phyloP scores from a whole-genome alignment of 306 rosid species.

The Phaseolus lunatus region DNA sequence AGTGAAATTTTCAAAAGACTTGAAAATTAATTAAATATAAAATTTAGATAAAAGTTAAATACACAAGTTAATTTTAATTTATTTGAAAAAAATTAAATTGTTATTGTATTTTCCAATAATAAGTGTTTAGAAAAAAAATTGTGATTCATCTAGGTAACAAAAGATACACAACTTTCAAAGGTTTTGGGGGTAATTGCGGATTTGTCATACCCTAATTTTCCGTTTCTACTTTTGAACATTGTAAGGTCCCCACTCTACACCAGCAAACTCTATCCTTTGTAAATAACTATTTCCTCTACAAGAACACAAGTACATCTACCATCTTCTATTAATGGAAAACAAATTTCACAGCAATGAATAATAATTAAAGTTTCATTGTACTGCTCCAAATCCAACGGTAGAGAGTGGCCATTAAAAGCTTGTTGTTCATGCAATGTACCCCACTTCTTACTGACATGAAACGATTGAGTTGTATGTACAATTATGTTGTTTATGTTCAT shows the following conservation, averaged over 20 bases:
- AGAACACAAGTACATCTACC: conserved; percentile 15
- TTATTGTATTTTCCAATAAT: too few species aligned
- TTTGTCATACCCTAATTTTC: neutral
- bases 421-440: neutral
- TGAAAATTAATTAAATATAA: too few species aligned
- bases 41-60: neutral
- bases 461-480: neutral
- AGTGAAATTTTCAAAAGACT: too few species aligned
- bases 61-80: neutral
- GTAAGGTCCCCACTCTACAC: conserved; percentile 6
- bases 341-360: neutral
- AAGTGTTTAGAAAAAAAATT: neutral
- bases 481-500: neutral
- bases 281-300: neutral
- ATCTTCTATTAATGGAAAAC: conserved; percentile 14
- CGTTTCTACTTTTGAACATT: neutral
- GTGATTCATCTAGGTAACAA: neutral
- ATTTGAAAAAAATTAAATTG: too few species aligned
- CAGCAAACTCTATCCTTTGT: neutral
- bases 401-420: neutral
- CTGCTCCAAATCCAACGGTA: conserved; percentile 19
- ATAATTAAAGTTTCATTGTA: neutral
- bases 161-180: neutral
- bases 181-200: neutral
- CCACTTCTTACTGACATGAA: neutral